phyloP scores from a whole-genome alignment of 805 yeast genomes.

The Metschnikowia borealis region DNA sequence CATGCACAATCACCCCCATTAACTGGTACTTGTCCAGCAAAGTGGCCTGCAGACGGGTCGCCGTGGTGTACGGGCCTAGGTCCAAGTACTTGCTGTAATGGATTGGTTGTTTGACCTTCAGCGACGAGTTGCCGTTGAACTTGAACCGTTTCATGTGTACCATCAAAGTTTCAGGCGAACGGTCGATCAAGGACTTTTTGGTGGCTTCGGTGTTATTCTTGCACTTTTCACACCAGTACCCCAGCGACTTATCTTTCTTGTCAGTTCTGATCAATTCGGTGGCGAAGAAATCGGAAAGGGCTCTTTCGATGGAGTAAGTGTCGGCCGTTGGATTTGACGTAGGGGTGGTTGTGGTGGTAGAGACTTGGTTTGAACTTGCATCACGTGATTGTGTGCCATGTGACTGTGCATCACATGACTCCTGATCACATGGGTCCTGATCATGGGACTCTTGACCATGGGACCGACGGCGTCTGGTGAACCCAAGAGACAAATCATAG shows the following conservation, averaged over 20 bases:
- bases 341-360: neutral
- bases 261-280: constrained; percentile 74
- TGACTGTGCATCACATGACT: too few relatives aligned
- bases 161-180: constrained; percentile 84
- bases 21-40: constrained; percentile 51
- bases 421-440: too few relatives aligned
- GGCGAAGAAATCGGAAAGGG: constrained; percentile 77
- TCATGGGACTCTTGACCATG: too few relatives aligned
- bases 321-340: neutral
- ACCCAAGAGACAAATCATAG: constrained; percentile 83
- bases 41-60: constrained; percentile 20
- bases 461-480: constrained; percentile 41
- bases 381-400: too few relatives aligned
- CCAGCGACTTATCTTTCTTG: constrained; percentile 56
- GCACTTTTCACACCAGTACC: constrained; percentile 88
- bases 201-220: constrained; percentile 70
- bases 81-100: constrained; percentile 76
- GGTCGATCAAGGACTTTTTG: constrained; percentile 67
- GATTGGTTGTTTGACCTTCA: constrained; percentile 85
- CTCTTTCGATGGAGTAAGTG: constrained; percentile 62
- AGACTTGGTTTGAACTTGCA: too few relatives aligned
- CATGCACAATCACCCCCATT: constrained; percentile 84
- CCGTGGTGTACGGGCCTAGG: constrained; percentile 50
- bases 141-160: constrained; percentile 89
- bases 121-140: constrained; percentile 73